Evolutionary conservation across 306 rosid genomes (phyloP).

Genomic region (Acacia melanoxylon): DNA sequence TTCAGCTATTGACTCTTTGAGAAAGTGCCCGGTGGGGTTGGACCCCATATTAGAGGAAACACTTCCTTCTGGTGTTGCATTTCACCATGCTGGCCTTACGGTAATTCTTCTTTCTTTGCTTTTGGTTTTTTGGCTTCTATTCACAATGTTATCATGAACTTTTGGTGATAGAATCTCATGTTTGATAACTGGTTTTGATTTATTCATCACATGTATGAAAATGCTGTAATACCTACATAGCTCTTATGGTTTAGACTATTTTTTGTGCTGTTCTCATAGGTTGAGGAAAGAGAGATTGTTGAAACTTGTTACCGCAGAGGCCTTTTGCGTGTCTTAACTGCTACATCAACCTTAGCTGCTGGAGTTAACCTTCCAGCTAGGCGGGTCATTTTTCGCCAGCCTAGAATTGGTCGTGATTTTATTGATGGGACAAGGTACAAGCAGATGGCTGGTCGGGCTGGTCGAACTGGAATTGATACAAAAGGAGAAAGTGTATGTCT

Average conservation of each 20-base stretch:
- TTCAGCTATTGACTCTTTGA: conserved; percentile 73
- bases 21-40: conserved; percentile 86
- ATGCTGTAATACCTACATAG: conserved; percentile 21
- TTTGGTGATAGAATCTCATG: conserved; percentile 23
- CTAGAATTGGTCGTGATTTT: conserved; percentile 89
- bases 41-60: conserved; percentile 91
- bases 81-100: conserved; percentile 98
- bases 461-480: conserved; percentile 97
- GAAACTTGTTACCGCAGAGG: conserved; percentile 96
- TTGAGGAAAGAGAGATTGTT: conserved; percentile 94
- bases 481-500: conserved; percentile 92
- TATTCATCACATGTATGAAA: conserved; percentile 1
- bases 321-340: conserved; percentile 88
- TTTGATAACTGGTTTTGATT: not conserved
- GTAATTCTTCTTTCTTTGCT: conserved; percentile 44
- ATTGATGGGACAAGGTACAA: conserved; percentile 91
- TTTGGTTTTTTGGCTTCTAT: conserved; percentile 25
- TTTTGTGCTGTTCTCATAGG: conserved; percentile 46
- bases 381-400: conserved; percentile 96
- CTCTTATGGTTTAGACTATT: conserved; percentile 23
- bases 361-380: conserved; percentile 98
- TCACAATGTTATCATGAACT: not conserved
- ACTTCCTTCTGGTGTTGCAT: conserved; percentile 89
- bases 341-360: conserved; percentile 97
- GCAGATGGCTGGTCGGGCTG: conserved; percentile 99